phyloP scores from a whole-genome alignment of 1,139 yeast genomes.

The Taphrina communis region DNA sequence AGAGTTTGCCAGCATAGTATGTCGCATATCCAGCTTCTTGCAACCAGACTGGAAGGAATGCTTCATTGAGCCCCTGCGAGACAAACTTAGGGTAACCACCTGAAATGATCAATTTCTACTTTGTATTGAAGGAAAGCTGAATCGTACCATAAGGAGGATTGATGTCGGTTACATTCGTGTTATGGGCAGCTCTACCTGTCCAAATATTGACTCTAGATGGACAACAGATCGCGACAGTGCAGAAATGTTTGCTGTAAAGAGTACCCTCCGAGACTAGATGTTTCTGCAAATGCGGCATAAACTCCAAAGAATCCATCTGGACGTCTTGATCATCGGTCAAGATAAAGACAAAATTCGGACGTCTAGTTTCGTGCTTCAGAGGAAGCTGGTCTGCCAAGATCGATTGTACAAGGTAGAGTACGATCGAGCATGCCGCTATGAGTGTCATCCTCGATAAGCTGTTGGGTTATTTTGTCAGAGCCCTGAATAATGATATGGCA shows the following conservation, averaged over 20 bases:
- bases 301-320: slow-evolving; percentile 33
- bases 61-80: slow-evolving; percentile 37
- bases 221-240: slow-evolving; percentile 40
- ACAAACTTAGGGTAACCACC: slow-evolving; percentile 40
- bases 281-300: slow-evolving; percentile 32
- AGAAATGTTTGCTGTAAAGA: slow-evolving; percentile 24
- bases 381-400: background rate
- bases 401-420: background rate
- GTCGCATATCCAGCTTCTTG: slow-evolving; percentile 42
- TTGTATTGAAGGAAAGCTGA: background rate
- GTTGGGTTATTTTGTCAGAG: background rate
- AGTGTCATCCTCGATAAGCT: background rate
- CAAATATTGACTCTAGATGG: slow-evolving; percentile 38
- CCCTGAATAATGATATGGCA: too few relatives aligned
- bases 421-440: background rate
- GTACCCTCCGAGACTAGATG: slow-evolving; percentile 33
- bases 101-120: background rate
- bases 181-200: slow-evolving; percentile 39
- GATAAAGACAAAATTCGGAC: slow-evolving; percentile 38
- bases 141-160: slow-evolving; percentile 36
- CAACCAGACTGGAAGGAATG: slow-evolving; percentile 40
- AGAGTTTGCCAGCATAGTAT: slow-evolving; percentile 40
- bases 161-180: slow-evolving; percentile 42
- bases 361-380: background rate
- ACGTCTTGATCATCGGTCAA: slow-evolving; percentile 42